Evolutionary conservation across 495 filamentous ascomycete genomes (phyloP).

Genomic region (Cercophora sp.): DNA sequence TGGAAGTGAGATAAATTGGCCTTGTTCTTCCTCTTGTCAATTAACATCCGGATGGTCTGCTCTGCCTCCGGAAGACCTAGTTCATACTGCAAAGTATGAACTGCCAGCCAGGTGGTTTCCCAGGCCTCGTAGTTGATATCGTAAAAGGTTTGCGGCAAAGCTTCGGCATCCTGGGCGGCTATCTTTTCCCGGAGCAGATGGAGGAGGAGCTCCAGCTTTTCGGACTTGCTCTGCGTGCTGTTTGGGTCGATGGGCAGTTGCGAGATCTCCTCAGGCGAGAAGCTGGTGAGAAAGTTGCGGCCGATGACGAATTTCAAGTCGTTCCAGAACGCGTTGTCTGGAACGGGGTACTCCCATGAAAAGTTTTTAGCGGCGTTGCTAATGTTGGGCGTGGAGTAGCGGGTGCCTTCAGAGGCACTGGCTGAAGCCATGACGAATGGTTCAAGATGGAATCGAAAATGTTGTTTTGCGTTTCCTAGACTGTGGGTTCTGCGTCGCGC

Average conservation of each 20-base stretch:
- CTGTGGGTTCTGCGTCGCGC: too few species aligned
- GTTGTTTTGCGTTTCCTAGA: too few species aligned
- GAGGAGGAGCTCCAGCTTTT: constrained; percentile 9
- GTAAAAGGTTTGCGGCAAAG: neutral
- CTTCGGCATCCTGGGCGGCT: neutral
- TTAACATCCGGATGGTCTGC: constrained; percentile 5
- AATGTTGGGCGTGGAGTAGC: constrained; percentile 10
- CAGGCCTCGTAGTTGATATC: neutral
- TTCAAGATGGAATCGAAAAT: too few species aligned
- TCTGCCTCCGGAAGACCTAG: neutral
- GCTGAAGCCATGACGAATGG: neutral
- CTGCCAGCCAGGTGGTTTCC: neutral
- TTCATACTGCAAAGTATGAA: neutral
- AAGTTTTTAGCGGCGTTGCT: constrained; percentile 6
- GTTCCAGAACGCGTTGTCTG: constrained; percentile 13
- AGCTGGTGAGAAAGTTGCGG: constrained; percentile 15
- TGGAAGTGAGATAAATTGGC: constrained; percentile 1
- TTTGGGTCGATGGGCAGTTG: constrained; percentile 12
- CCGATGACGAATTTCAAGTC: constrained; percentile 2
- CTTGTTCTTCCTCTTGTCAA: neutral
- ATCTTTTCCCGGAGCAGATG: constrained; percentile 8
- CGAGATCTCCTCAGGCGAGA: constrained; percentile 7
- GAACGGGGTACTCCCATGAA: constrained; percentile 10
- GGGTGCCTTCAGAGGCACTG: neutral
- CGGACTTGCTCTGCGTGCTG: constrained; percentile 1